Evolutionary conservation across 108 stramenopile genomes (phyloP), one percentile per base, ranked within the genome.

Genomic region (Skeletonema grethae): DNA sequence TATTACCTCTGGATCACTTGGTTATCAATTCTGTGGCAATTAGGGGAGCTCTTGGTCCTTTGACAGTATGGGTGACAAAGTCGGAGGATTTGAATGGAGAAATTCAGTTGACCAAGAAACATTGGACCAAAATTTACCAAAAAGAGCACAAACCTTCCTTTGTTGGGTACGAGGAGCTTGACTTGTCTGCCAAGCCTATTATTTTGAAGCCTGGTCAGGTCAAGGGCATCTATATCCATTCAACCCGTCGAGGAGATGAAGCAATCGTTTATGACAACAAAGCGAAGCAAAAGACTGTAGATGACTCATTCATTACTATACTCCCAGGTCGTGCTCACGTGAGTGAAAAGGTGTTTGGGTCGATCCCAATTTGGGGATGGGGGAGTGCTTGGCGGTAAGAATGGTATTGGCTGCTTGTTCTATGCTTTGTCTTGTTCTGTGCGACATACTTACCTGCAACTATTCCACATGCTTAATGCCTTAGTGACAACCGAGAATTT

Each of bases 201-300:
- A 36, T 84, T 50, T 57, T 95, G 15, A 74, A 73, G 58, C 94
- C 94, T 5, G 90, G 90, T 28, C 77, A 91, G 65, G 79, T 88
- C 6, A 75, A 82, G 30, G 90, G 82, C 10, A 58, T 95, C 10
- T 95, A 95, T 72, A 82, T 95, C 50, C 94, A 95, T 69, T 91
- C 90, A 5, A 87, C 87, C 10, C 76, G 80, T 0, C 80, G 79
- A 8, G 88, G 88, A 12, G 91, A 92, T 78, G 76, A 89, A 63
- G 94, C 90, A 3, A 89, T 95, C 57, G 91, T 95, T 7, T 95
- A 95, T 67, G 94, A 95, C 72, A 92, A 95, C 69, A 80, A 85
- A 50, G 55, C 56, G 30, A 76, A 77, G 57, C 76, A 53, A 6
- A 79, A 79, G 35, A 83, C 87, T 18, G 86, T 87, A 67, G 85